Evolutionary conservation across 2,329 filamentous ascomycete genomes (phyloP).

Genomic region (Diplocarpon rosae): DNA sequence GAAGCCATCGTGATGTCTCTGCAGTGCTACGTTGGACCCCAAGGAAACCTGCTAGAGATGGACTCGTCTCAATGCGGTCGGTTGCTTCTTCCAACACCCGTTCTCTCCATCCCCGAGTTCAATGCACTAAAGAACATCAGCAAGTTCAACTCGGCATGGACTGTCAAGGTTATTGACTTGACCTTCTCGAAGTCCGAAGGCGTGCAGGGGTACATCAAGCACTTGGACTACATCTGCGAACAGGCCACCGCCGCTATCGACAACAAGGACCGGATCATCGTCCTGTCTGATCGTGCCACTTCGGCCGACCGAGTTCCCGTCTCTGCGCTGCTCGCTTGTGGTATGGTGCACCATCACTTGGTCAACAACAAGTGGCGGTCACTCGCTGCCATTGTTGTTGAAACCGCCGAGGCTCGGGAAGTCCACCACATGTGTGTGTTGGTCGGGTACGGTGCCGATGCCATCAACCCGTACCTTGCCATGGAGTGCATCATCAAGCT

Average conservation of each 20-base stretch:
- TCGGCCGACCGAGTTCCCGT: constrained; percentile 74
- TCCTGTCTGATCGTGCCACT: constrained; percentile 81
- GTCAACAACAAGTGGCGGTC: constrained; percentile 95
- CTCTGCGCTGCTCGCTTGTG: constrained; percentile 77
- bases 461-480: constrained; percentile 86
- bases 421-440: constrained; percentile 99
- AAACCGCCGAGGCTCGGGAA: constrained; percentile 91
- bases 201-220: constrained; percentile 71
- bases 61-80: constrained; percentile 79
- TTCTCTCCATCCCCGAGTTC: constrained; percentile 83
- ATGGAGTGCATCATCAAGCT: constrained; percentile 97
- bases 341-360: constrained; percentile 90
- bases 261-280: constrained; percentile 71
- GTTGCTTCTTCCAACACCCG: constrained; percentile 75
- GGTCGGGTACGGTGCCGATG: constrained; percentile 88
- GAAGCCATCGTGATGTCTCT: constrained; percentile 98
- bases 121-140: constrained; percentile 74
- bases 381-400: constrained; percentile 73
- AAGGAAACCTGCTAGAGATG: constrained; percentile 93
- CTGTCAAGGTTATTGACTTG: constrained; percentile 80
- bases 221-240: constrained; percentile 80
- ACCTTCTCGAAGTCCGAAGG: constrained; percentile 85
- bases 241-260: constrained; percentile 76
- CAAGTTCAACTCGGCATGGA: constrained; percentile 65
- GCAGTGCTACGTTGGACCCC: constrained; percentile 90